Conservation (phyloP, 768 basidiomycete species). For the Rhodotorula sphaerocarpa region DNA sequence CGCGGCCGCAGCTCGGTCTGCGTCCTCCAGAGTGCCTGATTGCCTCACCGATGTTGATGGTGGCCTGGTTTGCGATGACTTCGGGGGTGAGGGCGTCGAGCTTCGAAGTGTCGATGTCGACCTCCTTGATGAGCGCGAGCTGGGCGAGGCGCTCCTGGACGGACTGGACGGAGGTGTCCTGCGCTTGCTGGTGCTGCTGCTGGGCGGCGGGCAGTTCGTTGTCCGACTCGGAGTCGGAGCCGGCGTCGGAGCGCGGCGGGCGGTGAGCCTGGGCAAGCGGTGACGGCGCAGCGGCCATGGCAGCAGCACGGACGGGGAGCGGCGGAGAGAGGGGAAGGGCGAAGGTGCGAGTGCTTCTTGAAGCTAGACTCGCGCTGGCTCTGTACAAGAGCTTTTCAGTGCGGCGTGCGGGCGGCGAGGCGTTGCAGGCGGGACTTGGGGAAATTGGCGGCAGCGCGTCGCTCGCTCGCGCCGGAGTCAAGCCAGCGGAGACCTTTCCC, state of each 20-base stretch:
- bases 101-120: conserved; percentile 29
- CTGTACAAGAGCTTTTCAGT: not conserved
- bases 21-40: not conserved
- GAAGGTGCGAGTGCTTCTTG: too few species aligned
- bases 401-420: not conserved
- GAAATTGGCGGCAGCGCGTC: not conserved
- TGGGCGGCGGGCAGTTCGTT: not conserved
- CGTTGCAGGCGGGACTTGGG: too few species aligned
- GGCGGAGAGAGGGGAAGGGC: not conserved
- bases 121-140: conserved; percentile 44
- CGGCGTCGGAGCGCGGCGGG: conserved; percentile 13
- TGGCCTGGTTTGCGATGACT: conserved; percentile 62
- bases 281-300: conserved; percentile 27
- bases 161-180: conserved; percentile 1
- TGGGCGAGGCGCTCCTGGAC: not conserved
- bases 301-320: not conserved
- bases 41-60: conserved; percentile 74
- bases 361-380: too few species aligned
- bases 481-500: too few species aligned
- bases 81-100: conserved; percentile 41
- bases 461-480: too few species aligned
- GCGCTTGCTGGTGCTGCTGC: not conserved
- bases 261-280: conserved; percentile 27
- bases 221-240: conserved; percentile 8
- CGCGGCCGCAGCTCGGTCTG: not conserved